These are phyloP conservation scores for Geosiphon pyriformis DNA, from an alignment of 192 early-diverging fungal genomes.

Conservation along the genomic window DNA sequence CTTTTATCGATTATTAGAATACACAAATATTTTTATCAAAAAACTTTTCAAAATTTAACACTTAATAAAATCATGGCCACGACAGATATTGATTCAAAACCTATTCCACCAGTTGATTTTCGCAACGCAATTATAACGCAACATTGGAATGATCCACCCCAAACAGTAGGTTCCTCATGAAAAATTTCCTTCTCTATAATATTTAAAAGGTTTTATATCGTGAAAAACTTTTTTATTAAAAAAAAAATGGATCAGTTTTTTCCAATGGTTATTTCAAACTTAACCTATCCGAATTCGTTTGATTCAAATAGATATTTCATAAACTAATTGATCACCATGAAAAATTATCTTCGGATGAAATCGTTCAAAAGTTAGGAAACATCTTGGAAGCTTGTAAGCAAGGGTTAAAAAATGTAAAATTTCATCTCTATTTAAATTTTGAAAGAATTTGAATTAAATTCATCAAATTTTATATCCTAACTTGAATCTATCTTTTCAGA, in stretches of 20 bases:
- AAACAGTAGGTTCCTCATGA: conserved; percentile 28
- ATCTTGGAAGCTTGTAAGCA: conserved; percentile 11
- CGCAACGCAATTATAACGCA: conserved; percentile 40
- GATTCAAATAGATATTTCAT: conserved; percentile 22
- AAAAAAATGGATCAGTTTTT: no score
- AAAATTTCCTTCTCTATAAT: not conserved
- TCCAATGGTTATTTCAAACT: no score
- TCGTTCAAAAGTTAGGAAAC: not conserved
- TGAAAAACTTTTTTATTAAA: no score
- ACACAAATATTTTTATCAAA: no score
- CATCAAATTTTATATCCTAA: not conserved
- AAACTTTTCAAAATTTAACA: no score
- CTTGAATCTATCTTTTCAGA: conserved; percentile 21
- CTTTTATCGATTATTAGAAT: no score
- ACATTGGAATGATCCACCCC: conserved; percentile 53
- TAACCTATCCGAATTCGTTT: no score
- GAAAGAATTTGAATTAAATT: no score
- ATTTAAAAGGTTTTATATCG: no score
- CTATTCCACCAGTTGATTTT: conserved; percentile 37
- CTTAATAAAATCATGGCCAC: no score
- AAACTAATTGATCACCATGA: not conserved
- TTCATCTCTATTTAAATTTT: not conserved
- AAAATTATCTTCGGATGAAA: conserved; percentile 12
- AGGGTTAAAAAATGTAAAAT: conserved; percentile 4
- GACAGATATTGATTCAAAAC: no score